Conservation (phyloP, 305 asterid species). For the Stenogyne calaminthoides region DNA sequence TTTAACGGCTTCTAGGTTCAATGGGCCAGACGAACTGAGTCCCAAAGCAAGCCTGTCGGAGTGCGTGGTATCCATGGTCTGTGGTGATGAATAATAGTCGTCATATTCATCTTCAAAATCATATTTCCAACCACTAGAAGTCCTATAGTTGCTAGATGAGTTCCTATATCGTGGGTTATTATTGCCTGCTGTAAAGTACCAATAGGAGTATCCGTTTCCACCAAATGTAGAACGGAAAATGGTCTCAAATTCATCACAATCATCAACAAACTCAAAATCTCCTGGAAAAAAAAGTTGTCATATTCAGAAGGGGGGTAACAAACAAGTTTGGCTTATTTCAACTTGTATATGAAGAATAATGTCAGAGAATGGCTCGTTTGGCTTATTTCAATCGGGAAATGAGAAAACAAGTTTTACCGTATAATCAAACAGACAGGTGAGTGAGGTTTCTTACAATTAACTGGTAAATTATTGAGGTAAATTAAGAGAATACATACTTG, state of each 20-base stretch:
- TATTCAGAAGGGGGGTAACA: conserved; percentile 5
- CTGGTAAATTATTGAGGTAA: conserved; percentile 3
- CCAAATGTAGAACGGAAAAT: conserved; percentile 61
- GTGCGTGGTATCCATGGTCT: conserved; percentile 37
- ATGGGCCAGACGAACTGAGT: conserved; percentile 72
- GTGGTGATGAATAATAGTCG: conserved; percentile 52
- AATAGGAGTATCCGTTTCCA: conserved; percentile 46
- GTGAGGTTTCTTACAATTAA: not conserved
- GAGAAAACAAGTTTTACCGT: not conserved
- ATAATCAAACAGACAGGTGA: not conserved
- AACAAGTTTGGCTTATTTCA: no score
- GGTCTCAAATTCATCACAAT: conserved; percentile 56
- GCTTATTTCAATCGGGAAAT: not conserved
- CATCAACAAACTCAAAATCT: conserved; percentile 54
- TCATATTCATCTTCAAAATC: conserved; percentile 53
- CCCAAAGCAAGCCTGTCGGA: conserved; percentile 79
- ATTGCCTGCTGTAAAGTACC: conserved; percentile 54
- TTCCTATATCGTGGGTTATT: conserved; percentile 55
- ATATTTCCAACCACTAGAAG: conserved; percentile 38
- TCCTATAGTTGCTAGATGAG: conserved; percentile 46
- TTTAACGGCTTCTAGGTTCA: conserved; percentile 76
- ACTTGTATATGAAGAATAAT: not conserved
- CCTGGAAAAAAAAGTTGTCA: conserved; percentile 38
- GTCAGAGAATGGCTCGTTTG: not conserved
- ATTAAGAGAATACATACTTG: conserved; percentile 50